Evolutionary conservation across 1,284 basidiomycete genomes (phyloP).

Genomic region (Veloboletus limbatus): DNA sequence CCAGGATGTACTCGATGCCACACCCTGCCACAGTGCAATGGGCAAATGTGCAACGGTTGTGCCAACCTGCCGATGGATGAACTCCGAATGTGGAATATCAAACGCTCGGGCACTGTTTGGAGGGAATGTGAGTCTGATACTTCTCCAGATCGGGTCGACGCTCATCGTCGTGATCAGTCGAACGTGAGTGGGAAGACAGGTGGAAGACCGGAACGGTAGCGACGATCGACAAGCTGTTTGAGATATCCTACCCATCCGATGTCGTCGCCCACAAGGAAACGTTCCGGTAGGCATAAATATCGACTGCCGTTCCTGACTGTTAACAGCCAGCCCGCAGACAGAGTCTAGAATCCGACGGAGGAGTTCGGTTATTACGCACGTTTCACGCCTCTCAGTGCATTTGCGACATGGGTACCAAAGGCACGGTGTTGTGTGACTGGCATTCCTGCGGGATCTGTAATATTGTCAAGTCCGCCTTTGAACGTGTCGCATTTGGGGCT

Average conservation of each 20-base stretch:
- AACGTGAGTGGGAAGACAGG: constrained; percentile 43
- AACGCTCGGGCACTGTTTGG: constrained; percentile 32
- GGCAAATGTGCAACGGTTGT: constrained; percentile 25
- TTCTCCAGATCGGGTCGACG: constrained; percentile 16
- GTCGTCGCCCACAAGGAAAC: constrained; percentile 39
- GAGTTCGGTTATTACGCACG: constrained; percentile 46
- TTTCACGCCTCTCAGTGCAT: constrained; percentile 63
- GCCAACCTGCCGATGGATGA: constrained; percentile 25
- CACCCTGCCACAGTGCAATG: constrained; percentile 37
- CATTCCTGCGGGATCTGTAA: constrained; percentile 61
- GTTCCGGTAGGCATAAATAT: constrained; percentile 42
- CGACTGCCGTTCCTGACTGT: constrained; percentile 12
- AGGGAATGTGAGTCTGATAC: constrained; percentile 33
- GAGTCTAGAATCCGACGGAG: constrained; percentile 29
- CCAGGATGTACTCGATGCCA: constrained; percentile 48
- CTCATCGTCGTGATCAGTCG: constrained; percentile 24
- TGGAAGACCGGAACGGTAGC: constrained; percentile 44
- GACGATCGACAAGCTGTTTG: constrained; percentile 51
- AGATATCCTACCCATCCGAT: constrained; percentile 38
- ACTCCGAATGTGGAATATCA: constrained; percentile 33
- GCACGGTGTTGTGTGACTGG: constrained; percentile 48
- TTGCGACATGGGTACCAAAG: constrained; percentile 58
- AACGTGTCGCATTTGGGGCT: constrained; percentile 51
- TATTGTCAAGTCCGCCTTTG: constrained; percentile 53
- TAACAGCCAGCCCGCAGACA: constrained; percentile 21